Conservation (phyloP, 2,329 filamentous ascomycete genomes). For the Alternaria gaisen region DNA sequence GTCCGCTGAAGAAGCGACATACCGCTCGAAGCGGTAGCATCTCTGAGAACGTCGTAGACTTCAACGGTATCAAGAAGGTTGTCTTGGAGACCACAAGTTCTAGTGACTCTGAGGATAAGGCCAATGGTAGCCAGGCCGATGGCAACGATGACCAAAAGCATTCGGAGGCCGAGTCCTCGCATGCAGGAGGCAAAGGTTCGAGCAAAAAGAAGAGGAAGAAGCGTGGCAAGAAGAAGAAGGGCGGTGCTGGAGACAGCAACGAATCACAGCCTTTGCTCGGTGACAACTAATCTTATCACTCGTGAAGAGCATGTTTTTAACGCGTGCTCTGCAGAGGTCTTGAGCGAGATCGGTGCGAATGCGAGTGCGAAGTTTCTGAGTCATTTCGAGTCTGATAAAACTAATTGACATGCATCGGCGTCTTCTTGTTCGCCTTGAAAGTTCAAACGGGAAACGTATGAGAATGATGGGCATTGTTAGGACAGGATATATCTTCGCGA, state of each 20-base stretch:
- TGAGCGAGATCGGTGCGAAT: slow-evolving; percentile 9
- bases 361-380: slow-evolving; percentile 2
- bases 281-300: slow-evolving; percentile 9
- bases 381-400: slow-evolving; percentile 3
- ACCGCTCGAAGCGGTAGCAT: slow-evolving; percentile 77
- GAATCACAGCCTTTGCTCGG: slow-evolving; percentile 47
- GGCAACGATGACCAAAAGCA: slow-evolving; percentile 30
- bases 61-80: slow-evolving; percentile 77
- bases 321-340: slow-evolving; percentile 5
- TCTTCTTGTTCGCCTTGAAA: slow-evolving; percentile 1
- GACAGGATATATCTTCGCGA: not conserved
- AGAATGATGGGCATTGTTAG: slow-evolving; percentile 11
- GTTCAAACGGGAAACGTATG: not conserved
- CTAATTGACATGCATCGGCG: slow-evolving; percentile 5
- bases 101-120: slow-evolving; percentile 53
- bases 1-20: slow-evolving; percentile 51
- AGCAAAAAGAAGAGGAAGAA: slow-evolving; percentile 51
- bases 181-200: slow-evolving; percentile 31
- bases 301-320: slow-evolving; percentile 5
- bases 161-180: slow-evolving; percentile 33
- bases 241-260: slow-evolving; percentile 33
- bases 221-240: slow-evolving; percentile 50
- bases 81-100: slow-evolving; percentile 74
- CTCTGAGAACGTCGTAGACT: slow-evolving; percentile 79
- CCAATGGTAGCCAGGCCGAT: slow-evolving; percentile 27